A percentile compares a stretch with the other conserved stretches of the same genome.
phyloP scores from a whole-genome alignment of 2,329 filamentous ascomycete species.

The Colletotrichum australisinense region DNA sequence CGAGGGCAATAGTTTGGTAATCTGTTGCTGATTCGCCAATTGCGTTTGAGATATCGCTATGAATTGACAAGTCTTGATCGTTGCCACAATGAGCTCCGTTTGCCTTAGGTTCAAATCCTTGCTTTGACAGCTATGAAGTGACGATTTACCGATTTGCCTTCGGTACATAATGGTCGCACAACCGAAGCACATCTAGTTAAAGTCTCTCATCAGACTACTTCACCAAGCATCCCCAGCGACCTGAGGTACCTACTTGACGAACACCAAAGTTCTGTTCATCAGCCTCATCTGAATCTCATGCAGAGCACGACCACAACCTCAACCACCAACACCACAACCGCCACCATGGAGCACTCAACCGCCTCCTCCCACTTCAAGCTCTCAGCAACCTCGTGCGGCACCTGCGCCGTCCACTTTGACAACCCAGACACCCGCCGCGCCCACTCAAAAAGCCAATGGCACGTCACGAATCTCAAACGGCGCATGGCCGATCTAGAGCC shows the following conservation, averaged over 20 bases:
- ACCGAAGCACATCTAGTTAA: background rate
- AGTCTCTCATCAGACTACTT: background rate
- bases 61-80: background rate
- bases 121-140: no score
- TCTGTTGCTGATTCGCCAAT: conserved; percentile 7
- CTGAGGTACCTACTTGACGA: no score
- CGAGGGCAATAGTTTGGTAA: background rate
- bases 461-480: conserved; percentile 31
- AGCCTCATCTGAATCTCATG: background rate
- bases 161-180: background rate
- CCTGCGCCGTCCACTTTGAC: conserved; percentile 28
- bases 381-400: conserved; percentile 24
- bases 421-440: conserved; percentile 19
- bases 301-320: background rate
- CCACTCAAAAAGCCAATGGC: conserved; percentile 32
- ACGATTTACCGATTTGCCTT: background rate
- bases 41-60: background rate
- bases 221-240: background rate
- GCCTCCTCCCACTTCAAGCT: conserved; percentile 30
- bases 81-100: background rate
- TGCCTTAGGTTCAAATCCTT: background rate
- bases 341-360: conserved; percentile 2
- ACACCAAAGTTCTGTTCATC: no score
- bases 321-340: background rate
- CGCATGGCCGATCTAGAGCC: conserved; percentile 23